These are phyloP conservation scores for Fusarium nodosum DNA, from an alignment of 2,329 filamentous ascomycete species.

Conservation along the genomic window DNA sequence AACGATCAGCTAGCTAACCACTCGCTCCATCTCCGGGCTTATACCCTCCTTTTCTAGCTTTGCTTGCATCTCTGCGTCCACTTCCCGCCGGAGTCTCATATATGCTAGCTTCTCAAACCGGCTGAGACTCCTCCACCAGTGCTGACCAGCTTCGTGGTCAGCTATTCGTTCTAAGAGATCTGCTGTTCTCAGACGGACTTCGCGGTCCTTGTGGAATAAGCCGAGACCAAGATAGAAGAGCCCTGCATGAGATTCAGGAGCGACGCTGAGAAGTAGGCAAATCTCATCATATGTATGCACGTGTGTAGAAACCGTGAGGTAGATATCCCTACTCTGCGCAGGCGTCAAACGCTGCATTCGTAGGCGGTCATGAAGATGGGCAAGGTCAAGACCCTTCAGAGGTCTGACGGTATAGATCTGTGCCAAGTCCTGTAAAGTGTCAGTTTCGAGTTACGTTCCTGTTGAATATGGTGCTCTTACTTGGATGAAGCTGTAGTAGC, in stretches of 20 bases:
- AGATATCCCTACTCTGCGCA: slow-evolving; percentile 84
- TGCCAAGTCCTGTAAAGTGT: slow-evolving; percentile 69
- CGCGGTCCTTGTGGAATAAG: slow-evolving; percentile 87
- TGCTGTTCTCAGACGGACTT: slow-evolving; percentile 82
- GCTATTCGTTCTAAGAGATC: slow-evolving; percentile 85
- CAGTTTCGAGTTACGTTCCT: slow-evolving; percentile 11
- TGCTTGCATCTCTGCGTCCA: slow-evolving; percentile 65
- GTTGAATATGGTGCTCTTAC: slow-evolving; percentile 57
- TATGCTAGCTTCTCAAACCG: slow-evolving; percentile 91
- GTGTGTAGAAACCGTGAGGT: slow-evolving; percentile 81
- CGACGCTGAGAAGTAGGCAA: slow-evolving; percentile 83
- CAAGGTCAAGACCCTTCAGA: slow-evolving; percentile 85
- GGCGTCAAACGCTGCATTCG: slow-evolving; percentile 84
- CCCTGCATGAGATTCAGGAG: slow-evolving; percentile 87
- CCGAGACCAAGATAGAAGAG: slow-evolving; percentile 93
- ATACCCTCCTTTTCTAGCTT: slow-evolving; percentile 62
- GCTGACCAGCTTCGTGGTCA: slow-evolving; percentile 89
- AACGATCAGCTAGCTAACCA: slow-evolving; percentile 64
- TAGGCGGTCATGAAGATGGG: slow-evolving; percentile 92
- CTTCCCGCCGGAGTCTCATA: slow-evolving; percentile 79
- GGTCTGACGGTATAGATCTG: slow-evolving; percentile 75
- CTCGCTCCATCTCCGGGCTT: slow-evolving; percentile 59
- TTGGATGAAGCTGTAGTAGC: slow-evolving; percentile 96
- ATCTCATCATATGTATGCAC: slow-evolving; percentile 88
- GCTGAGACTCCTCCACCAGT: slow-evolving; percentile 91